Percentiles rank a stretch among this genome's conserved stretches.
Evolutionary conservation across 768 basidiomycete species (phyloP).

Genomic region (Pisolithus albus): DNA sequence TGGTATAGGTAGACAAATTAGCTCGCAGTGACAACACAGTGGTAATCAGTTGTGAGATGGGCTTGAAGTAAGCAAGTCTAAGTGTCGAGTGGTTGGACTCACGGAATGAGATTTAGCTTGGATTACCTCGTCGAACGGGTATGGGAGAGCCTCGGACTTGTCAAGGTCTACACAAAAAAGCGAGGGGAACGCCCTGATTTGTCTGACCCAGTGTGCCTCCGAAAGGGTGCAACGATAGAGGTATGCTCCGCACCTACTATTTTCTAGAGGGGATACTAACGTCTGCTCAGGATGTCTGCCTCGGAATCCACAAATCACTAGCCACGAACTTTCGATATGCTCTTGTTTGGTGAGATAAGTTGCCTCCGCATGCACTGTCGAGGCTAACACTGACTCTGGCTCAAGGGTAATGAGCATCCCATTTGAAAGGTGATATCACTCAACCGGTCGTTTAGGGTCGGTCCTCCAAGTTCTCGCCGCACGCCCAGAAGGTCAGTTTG

Average conservation of each 20-base stretch:
- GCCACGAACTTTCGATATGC: slow-evolving; percentile 91
- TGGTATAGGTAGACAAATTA: slow-evolving; percentile 60
- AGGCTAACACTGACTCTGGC: slow-evolving; percentile 3
- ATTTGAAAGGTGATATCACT: neutral
- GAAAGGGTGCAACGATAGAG: slow-evolving; percentile 91
- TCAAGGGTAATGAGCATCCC: slow-evolving; percentile 19
- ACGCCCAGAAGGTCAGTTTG: slow-evolving; percentile 91
- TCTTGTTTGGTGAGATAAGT: slow-evolving; percentile 70
- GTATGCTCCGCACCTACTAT: slow-evolving; percentile 28
- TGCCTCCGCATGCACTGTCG: neutral
- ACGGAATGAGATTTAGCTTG: slow-evolving; percentile 38
- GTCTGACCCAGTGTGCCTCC: slow-evolving; percentile 81
- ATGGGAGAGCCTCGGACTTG: slow-evolving; percentile 73
- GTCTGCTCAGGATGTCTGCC: slow-evolving; percentile 65
- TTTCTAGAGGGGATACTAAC: neutral
- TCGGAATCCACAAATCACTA: slow-evolving; percentile 86
- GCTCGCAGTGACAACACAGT: slow-evolving; percentile 77
- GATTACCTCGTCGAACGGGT: slow-evolving; percentile 69
- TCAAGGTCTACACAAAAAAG: slow-evolving; percentile 96
- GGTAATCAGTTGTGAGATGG: slow-evolving; percentile 96
- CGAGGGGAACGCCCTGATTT: slow-evolving; percentile 92
- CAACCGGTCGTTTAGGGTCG: slow-evolving; percentile 52
- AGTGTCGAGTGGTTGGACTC: neutral
- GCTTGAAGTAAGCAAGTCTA: slow-evolving; percentile 64
- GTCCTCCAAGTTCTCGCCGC: slow-evolving; percentile 88